phyloP scores from a whole-genome alignment of 2,329 filamentous ascomycete species.

The Sclerotiophoma versabilis region DNA sequence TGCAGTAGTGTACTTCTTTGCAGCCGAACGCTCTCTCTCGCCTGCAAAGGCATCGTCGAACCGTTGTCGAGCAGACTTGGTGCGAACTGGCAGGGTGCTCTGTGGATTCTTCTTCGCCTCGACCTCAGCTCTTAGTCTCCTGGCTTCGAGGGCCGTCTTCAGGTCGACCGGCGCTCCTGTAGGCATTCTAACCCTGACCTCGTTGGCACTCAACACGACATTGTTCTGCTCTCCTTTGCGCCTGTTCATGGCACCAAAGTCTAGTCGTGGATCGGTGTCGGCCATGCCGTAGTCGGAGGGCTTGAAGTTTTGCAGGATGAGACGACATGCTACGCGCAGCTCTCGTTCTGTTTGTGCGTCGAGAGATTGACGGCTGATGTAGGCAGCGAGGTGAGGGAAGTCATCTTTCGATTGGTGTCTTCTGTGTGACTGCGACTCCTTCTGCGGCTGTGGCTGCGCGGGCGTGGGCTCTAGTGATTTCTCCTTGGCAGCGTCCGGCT shows the following conservation, averaged over 20 bases:
- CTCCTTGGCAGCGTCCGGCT: slow-evolving; percentile 41
- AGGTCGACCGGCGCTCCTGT: slow-evolving; percentile 42
- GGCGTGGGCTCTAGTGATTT: slow-evolving; percentile 35
- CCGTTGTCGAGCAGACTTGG: slow-evolving; percentile 45
- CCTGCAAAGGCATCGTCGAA: slow-evolving; percentile 31
- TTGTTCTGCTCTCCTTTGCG: slow-evolving; percentile 23
- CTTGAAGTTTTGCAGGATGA: slow-evolving; percentile 53
- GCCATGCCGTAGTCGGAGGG: slow-evolving; percentile 48
- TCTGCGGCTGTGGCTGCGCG: slow-evolving; percentile 10
- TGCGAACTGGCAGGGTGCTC: slow-evolving; percentile 34
- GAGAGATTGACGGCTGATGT: slow-evolving; percentile 54
- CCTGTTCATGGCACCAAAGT: slow-evolving; percentile 40
- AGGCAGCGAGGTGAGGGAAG: slow-evolving; percentile 49
- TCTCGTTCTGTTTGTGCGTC: slow-evolving; percentile 53
- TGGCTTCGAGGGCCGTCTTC: slow-evolving; percentile 34
- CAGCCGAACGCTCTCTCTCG: slow-evolving; percentile 33
- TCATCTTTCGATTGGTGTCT: slow-evolving; percentile 41
- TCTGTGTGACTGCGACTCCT: slow-evolving; percentile 25
- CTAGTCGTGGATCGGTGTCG: slow-evolving; percentile 47
- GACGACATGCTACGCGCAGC: slow-evolving; percentile 55
- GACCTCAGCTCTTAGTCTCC: slow-evolving; percentile 33
- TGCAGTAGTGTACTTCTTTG: slow-evolving; percentile 22
- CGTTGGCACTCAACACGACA: slow-evolving; percentile 21
- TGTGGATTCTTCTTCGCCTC: slow-evolving; percentile 23
- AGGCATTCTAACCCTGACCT: slow-evolving; percentile 37